Conservation (phyloP, 805 yeast species). For the Starmera caribaea region DNA sequence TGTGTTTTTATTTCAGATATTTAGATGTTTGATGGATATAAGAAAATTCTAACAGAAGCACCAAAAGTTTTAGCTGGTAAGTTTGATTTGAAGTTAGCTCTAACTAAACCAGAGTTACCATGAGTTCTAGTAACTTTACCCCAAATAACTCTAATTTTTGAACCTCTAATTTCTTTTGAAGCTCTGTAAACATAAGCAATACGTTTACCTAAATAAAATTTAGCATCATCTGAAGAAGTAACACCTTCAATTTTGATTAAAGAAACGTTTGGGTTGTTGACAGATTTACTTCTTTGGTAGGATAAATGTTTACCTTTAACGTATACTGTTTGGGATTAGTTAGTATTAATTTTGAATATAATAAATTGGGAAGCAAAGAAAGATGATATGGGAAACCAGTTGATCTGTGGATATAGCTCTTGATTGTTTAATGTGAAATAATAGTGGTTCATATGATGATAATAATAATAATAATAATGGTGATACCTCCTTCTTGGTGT, state of each 20-base stretch:
- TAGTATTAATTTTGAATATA: too few species aligned
- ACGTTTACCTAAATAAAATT: conserved; percentile 99
- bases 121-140: conserved; percentile 98
- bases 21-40: conserved; percentile 99
- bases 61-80: conserved; percentile 99
- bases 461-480: too few species aligned
- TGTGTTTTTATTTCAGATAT: too few species aligned
- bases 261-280: conserved; percentile 96
- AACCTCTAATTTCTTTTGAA: conserved; percentile 94
- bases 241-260: conserved; percentile 97
- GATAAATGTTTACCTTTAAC: conserved; percentile 99
- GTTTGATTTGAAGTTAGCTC: conserved; percentile 98
- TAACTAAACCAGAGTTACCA: conserved; percentile 97
- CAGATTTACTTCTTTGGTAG: conserved; percentile 98
- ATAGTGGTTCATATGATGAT: too few species aligned
- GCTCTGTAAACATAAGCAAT: conserved; percentile 99
- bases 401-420: too few species aligned
- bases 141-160: conserved; percentile 99
- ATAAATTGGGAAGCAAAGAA: too few species aligned
- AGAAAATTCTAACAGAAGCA: conserved; percentile 99
- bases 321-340: conserved; percentile 52
- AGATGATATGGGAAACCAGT: too few species aligned
- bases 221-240: conserved; percentile 82
- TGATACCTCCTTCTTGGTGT: too few species aligned
- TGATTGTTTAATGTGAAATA: too few species aligned